Evolutionary conservation across 2,329 filamentous ascomycete species (phyloP), one percentile per base, ranked within the genome.

Genomic region (Grosmannia huntii): DNA sequence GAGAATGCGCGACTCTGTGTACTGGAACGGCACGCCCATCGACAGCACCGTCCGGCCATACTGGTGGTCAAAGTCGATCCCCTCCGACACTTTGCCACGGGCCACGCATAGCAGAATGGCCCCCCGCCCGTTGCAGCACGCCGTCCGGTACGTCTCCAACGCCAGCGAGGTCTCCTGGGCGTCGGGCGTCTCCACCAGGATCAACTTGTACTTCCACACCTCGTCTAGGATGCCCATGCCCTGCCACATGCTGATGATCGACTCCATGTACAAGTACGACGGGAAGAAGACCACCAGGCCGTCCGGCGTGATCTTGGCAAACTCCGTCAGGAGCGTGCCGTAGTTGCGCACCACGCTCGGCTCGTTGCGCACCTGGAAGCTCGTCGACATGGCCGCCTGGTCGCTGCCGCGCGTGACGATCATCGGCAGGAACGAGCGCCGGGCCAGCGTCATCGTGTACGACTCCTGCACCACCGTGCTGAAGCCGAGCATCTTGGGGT

Each of bases 231-330:
- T 96, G 28, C 90, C 90, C 91, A 97, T 97, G 58, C 90, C 90
- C 71, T 99, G 94, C 94, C 94, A 99, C 84, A 96, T 96, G 69
- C 87, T 92, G 69, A 99, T 96, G 69, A 97, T 97, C 56, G 87
- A 94, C 69, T 99, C 94, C 94, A 99, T 97, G 74, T 99, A 99
- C 1, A 99, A 80, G 66, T 99, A 99, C 0, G 90, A 96, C 0
- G 94, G 95, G 70, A 99, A 99, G 77, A 99, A 99, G 46, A 99
- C 94, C n/a, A 99, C 94, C 71, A 99, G 85, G 36, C 94, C 94
- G 66, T 99, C 94, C 0, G 94, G 95, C 0, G 94, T 99, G 63
- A 97, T 85, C 70, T 92, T 95, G 57, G 90, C 89, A 69, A 99
- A 97, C 69, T 99, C 94, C 9, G 91, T 94, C 36, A 99, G 76